phyloP scores from a whole-genome alignment of 2,329 filamentous ascomycete species.

The Aspergillus persii region DNA sequence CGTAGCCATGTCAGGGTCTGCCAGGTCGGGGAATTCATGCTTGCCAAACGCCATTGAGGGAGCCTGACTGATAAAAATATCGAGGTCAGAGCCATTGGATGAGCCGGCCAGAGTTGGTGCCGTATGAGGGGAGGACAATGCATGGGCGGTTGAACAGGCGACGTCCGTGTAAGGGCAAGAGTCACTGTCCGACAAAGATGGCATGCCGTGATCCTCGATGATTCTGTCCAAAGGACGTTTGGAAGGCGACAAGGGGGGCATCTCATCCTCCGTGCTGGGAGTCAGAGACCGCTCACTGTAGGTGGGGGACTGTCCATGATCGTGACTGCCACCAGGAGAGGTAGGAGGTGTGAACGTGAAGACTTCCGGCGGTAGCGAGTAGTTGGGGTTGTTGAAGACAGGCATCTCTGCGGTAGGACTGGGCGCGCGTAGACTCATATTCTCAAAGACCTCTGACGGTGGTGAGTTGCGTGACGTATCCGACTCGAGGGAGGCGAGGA shows the following conservation, averaged over 20 bases:
- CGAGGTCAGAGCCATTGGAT: slow-evolving; percentile 37
- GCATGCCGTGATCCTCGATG: slow-evolving; percentile 29
- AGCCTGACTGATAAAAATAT: slow-evolving; percentile 41
- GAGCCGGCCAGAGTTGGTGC: slow-evolving; percentile 36
- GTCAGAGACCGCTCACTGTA: slow-evolving; percentile 36
- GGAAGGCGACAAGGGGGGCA: slow-evolving; percentile 35
- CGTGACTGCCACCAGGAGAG: slow-evolving; percentile 43
- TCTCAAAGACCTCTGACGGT: slow-evolving; percentile 41
- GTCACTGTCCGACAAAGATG: slow-evolving; percentile 26
- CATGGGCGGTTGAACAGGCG: slow-evolving; percentile 27
- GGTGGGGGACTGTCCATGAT: slow-evolving; percentile 37
- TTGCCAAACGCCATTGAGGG: slow-evolving; percentile 26
- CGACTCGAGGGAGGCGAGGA: slow-evolving; percentile 36
- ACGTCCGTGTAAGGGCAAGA: slow-evolving; percentile 31
- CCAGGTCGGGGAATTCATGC: slow-evolving; percentile 31
- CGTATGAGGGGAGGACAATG: slow-evolving; percentile 37
- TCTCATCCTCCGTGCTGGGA: slow-evolving; percentile 39
- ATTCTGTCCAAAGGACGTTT: slow-evolving; percentile 30
- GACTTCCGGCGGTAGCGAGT: slow-evolving; percentile 37
- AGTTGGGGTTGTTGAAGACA: slow-evolving; percentile 31
- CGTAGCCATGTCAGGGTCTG: slow-evolving; percentile 28
- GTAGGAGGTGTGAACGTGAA: slow-evolving; percentile 50
- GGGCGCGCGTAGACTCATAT: slow-evolving; percentile 37
- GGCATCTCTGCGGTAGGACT: slow-evolving; percentile 33
- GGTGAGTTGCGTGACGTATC: slow-evolving; percentile 44